Conservation (phyloP, 805 yeast species). For the Peterozyma toletana region DNA sequence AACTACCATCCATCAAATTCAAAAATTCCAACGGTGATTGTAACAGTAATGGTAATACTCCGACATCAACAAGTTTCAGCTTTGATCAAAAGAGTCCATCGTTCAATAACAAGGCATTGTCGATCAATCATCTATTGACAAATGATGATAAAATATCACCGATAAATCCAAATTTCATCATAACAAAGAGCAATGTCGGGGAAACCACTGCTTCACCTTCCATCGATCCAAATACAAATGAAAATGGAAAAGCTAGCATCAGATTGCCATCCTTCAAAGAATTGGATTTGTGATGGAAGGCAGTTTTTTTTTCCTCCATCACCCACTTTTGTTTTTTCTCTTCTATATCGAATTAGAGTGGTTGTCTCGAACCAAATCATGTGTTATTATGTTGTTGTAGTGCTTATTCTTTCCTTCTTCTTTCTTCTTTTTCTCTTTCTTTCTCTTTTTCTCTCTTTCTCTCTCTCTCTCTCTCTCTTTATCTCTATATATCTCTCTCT, state of each 20-base stretch:
- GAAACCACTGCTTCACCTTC: background rate
- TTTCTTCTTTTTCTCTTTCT: too few relatives aligned
- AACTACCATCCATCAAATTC: slow-evolving; percentile 8
- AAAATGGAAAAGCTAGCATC: background rate
- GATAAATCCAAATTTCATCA: background rate
- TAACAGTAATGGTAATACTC: background rate
- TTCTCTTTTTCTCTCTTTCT: too few relatives aligned
- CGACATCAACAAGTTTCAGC: background rate
- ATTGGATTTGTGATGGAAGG: slow-evolving; percentile 4
- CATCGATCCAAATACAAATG: background rate
- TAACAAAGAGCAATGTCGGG: background rate
- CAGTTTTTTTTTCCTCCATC: too few relatives aligned
- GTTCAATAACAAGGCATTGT: background rate
- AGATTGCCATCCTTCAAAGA: slow-evolving; percentile 8
- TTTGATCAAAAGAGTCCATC: background rate
- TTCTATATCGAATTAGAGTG: too few relatives aligned
- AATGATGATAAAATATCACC: background rate
- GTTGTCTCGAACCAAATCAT: too few relatives aligned
- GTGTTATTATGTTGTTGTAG: too few relatives aligned
- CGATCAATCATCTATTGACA: background rate
- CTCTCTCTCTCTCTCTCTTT: too few relatives aligned
- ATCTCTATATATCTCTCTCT: too few relatives aligned
- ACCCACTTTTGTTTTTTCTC: too few relatives aligned
- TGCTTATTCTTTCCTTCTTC: too few relatives aligned
- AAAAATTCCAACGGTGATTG: background rate